Evolutionary conservation across 2,329 filamentous ascomycete species (phyloP).

Genomic region (Amesomyces nigricolor): DNA sequence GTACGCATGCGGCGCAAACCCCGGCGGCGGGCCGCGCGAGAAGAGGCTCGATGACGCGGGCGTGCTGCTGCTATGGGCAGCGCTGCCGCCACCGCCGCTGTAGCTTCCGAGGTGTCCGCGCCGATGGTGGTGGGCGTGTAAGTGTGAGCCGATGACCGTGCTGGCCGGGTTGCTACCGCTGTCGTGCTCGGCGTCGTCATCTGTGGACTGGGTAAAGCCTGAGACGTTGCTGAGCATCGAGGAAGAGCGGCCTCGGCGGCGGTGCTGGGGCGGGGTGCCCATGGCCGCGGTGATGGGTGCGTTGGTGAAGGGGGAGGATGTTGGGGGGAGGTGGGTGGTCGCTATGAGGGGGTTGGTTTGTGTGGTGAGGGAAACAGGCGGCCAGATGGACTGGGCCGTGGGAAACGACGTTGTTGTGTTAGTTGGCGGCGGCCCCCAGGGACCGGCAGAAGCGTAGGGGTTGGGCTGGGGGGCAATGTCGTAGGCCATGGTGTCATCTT

Average conservation of each 20-base stretch:
- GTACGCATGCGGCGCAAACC: conserved; percentile 8
- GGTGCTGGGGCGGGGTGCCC: conserved; percentile 27
- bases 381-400: conserved; percentile 37
- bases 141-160: conserved; percentile 16
- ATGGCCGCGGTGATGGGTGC: background rate
- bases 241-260: conserved; percentile 53
- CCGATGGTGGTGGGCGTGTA: background rate
- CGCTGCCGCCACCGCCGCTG: conserved; percentile 4
- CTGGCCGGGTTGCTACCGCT: conserved; percentile 25
- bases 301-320: conserved; percentile 21
- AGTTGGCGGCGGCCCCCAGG: conserved; percentile 18
- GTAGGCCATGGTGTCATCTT: conserved; percentile 35
- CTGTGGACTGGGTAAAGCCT: conserved; percentile 60
- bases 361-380: conserved; percentile 28
- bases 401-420: conserved; percentile 31
- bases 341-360: conserved; percentile 29
- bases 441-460: conserved; percentile 19
- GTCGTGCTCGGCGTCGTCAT: conserved; percentile 43
- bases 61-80: conserved; percentile 5
- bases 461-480: conserved; percentile 26
- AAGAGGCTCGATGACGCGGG: conserved; percentile 13
- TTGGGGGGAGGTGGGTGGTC: conserved; percentile 14
- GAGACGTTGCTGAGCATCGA: conserved; percentile 63
- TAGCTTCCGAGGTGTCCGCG: conserved; percentile 10
- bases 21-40: conserved; percentile 23